These are phyloP conservation scores for Pichia cabralensis DNA, from an alignment of 805 yeast genomes.

Conservation along the genomic window DNA sequence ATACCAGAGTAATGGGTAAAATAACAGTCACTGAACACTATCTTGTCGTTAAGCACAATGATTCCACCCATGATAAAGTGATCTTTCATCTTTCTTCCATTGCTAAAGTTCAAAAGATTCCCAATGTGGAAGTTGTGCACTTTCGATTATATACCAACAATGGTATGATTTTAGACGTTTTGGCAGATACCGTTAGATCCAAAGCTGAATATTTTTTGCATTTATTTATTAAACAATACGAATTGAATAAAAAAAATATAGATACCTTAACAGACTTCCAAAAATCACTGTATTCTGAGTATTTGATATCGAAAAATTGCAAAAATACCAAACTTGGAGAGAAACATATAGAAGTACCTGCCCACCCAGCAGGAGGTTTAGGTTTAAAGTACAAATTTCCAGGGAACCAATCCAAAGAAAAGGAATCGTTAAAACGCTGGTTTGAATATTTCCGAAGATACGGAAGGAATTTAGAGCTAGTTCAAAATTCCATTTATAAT, in stretches of 20 bases:
- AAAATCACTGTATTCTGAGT: conserved; percentile 76
- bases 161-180: conserved; percentile 51
- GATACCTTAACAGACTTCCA: conserved; percentile 56
- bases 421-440: conserved; percentile 75
- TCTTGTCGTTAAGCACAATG: conserved; percentile 61
- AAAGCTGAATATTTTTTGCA: conserved; percentile 76
- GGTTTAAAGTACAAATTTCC: conserved; percentile 84
- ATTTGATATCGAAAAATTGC: conserved; percentile 53
- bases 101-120: conserved; percentile 78
- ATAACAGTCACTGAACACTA: conserved; percentile 68
- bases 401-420: conserved; percentile 71
- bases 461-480: conserved; percentile 74
- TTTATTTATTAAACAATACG: conserved; percentile 35
- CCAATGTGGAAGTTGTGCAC: conserved; percentile 70
- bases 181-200: conserved; percentile 70
- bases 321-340: conserved; percentile 16
- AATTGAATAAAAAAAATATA: conserved; percentile 49
- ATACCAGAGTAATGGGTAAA: conserved; percentile 32
- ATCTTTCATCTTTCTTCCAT: conserved; percentile 67
- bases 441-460: conserved; percentile 76
- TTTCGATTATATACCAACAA: conserved; percentile 61
- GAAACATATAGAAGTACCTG: conserved; percentile 30
- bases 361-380: conserved; percentile 72
- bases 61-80: conserved; percentile 56
- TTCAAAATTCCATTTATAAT: conserved; percentile 67